Conservation (phyloP, 108 stramenopile species). For the Thalassiosira profunda region DNA sequence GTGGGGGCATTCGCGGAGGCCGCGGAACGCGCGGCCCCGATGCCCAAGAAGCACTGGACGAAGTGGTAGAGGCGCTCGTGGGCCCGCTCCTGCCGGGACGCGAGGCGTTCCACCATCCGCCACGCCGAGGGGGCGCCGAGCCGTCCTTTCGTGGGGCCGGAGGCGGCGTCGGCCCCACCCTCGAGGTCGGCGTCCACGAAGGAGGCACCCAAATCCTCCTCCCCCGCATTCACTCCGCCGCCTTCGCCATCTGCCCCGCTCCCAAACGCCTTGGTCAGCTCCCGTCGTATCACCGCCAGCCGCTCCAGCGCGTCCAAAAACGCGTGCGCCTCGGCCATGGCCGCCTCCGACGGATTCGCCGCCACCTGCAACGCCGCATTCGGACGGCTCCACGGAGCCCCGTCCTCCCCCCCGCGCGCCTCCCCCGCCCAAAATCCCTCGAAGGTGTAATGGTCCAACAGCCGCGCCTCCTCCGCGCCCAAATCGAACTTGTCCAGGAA, state of each 20-base stretch:
- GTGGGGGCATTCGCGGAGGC: constrained; percentile 32
- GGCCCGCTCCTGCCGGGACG: constrained; percentile 83
- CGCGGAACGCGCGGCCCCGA: constrained; percentile 36
- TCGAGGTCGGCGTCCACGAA: neutral
- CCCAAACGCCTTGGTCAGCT: constrained; percentile 73
- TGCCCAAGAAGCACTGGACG: constrained; percentile 70
- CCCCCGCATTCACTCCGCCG: neutral
- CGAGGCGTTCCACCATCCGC: constrained; percentile 87
- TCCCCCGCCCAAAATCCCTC: constrained; percentile 48
- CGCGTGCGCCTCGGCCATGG: constrained; percentile 58
- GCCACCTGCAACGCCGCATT: constrained; percentile 16
- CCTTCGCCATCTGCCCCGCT: neutral
- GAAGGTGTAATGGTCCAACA: constrained; percentile 82
- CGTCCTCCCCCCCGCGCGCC: constrained; percentile 3
- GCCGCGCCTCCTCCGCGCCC: constrained; percentile 69
- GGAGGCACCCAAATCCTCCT: no score
- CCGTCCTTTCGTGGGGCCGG: neutral
- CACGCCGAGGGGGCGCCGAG: constrained; percentile 78
- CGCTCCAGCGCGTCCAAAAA: constrained; percentile 82
- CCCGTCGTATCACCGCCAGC: constrained; percentile 65
- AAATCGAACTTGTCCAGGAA: constrained; percentile 91
- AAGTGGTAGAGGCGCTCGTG: constrained; percentile 91
- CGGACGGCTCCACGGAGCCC: constrained; percentile 28
- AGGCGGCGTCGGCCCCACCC: constrained; percentile 1
- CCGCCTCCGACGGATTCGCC: constrained; percentile 18